Percentiles rank a stretch among this genome's conserved stretches.
Conservation (phyloP, 192 early-diverging fungal species). For the Rhizophlyctis rosea region DNA sequence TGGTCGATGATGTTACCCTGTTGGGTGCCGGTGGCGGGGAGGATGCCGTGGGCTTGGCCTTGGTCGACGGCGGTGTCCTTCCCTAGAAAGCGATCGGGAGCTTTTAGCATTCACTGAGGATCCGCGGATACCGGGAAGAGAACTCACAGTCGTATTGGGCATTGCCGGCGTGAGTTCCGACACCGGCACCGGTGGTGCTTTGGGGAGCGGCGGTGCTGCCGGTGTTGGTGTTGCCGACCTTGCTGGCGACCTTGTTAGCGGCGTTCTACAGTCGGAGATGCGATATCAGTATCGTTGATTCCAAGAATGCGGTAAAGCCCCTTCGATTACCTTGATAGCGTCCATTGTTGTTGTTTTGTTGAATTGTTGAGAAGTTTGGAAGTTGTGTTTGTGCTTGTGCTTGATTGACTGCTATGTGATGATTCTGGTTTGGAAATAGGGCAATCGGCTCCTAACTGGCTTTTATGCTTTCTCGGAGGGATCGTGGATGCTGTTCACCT, state of each 20-base stretch:
- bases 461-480: no score
- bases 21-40: background rate
- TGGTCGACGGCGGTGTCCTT: background rate
- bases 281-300: no score
- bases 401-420: background rate
- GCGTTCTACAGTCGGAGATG: no score
- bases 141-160: background rate
- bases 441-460: no score
- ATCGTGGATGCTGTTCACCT: no score
- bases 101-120: no score
- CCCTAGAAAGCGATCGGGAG: no score
- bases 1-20: constrained; percentile 13
- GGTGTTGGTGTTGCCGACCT: background rate
- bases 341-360: background rate
- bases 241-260: background rate
- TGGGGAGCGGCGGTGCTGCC: background rate
- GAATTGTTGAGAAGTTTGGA: background rate
- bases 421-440: no score
- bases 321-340: background rate
- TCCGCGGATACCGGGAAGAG: background rate
- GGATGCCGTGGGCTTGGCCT: background rate
- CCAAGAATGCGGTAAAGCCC: no score
- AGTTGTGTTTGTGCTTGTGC: background rate
- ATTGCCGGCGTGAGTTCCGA: background rate
- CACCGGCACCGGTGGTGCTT: background rate